Evolutionary conservation across 2,329 filamentous ascomycete genomes (phyloP).

Genomic region (Phaeomoniella chlamydospora): DNA sequence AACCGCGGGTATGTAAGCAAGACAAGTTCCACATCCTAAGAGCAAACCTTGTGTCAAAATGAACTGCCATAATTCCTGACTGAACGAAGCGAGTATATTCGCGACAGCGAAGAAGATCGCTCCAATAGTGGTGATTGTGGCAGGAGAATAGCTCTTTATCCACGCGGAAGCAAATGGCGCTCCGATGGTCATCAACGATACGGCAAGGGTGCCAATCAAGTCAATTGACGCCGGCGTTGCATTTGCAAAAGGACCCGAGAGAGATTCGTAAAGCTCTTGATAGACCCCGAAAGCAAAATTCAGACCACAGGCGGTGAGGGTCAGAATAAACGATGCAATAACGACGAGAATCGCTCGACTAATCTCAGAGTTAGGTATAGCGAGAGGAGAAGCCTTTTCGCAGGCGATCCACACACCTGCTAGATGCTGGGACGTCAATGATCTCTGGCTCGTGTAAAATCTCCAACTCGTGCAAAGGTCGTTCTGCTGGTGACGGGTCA

Average conservation of each 20-base stretch:
- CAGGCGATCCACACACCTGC: no score
- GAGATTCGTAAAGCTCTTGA: conserved; percentile 21
- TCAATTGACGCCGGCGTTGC: conserved; percentile 22
- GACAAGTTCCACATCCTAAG: conserved; percentile 21
- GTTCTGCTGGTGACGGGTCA: no score
- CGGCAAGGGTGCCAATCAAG: conserved; percentile 21
- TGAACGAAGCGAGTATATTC: conserved; percentile 18
- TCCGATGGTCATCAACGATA: conserved; percentile 21
- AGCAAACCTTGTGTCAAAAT: conserved; percentile 21
- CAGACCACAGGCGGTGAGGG: conserved; percentile 21
- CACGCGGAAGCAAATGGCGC: conserved; percentile 19
- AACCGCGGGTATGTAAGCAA: conserved; percentile 23
- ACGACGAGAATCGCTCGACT: conserved; percentile 5
- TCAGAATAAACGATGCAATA: conserved; percentile 14
- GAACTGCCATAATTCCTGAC: conserved; percentile 19
- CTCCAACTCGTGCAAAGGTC: no score
- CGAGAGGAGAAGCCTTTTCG: no score
- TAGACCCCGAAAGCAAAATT: conserved; percentile 26
- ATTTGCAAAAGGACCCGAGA: conserved; percentile 20
- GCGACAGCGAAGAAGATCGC: conserved; percentile 19
- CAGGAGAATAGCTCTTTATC: conserved; percentile 19
- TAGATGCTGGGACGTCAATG: no score
- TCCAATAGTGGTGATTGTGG: conserved; percentile 14
- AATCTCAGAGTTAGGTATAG: background rate
- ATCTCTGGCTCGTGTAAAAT: no score